Evolutionary conservation across 2,329 filamentous ascomycete genomes (phyloP), one percentile per base, ranked within the genome.

Genomic region (Herpotrichia juniperi): DNA sequence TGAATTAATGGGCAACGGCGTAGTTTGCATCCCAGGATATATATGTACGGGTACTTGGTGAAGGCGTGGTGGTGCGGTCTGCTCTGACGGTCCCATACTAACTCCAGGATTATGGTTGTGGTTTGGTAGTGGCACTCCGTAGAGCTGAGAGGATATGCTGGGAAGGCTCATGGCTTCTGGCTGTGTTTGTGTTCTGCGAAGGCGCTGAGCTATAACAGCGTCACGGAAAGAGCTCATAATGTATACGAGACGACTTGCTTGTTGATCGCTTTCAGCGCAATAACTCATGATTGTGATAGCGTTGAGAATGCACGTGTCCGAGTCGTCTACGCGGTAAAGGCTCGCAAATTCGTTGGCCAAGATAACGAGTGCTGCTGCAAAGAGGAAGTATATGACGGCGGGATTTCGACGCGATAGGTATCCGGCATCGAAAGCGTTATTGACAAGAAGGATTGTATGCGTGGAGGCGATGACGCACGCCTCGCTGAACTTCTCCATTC

Each of bases 401-500:
- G 74, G 72, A 34, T 77, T 74, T 6, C 74, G 63, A 5, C 71
- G 66, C 2, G 74, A 74, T 6, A 77, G 62, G 45, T 75, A 72
- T 6, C 73, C 71, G 25, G 73, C 74, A 28, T 76, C 73, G 50
- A 70, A 76, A 0, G 74, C 73, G 42, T 74, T 73, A 42, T 75
- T 71, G 4, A 74, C 65, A 2, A 76, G 59, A 10, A 74, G 67
- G 10, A 76, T 71, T 3, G 73, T 77, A 46, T 76, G 74, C 6
- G 71, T 71, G 1, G 73, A 75, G 1, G 75, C 73, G 25, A 74
- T 75, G 10, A 76, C 68, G 46, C 75, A 77, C 9, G 74, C 73
- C 57, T 77, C 74, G 50, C 72, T 74, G 50, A 77, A 73, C 53
- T 71, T 78, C 68, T 81, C 80, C 81, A 86, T 75, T 8, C 72